Percentiles rank a stretch among this genome's conserved stretches.
Conservation (phyloP, 768 basidiomycete genomes). For the Piloderma croceum region DNA sequence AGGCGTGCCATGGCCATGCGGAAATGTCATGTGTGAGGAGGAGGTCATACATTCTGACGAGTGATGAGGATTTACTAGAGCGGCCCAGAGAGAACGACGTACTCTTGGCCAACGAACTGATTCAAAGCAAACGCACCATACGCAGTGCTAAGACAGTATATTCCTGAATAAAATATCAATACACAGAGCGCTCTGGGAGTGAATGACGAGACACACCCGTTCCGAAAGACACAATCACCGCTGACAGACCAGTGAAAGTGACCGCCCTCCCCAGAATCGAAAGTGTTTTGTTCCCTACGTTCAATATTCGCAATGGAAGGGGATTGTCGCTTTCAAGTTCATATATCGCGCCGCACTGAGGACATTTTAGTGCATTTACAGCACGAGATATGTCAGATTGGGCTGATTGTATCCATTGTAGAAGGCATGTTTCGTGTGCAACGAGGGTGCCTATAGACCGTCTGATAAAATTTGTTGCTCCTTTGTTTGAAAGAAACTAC, state of each 20-base stretch:
- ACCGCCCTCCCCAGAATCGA: slow-evolving; percentile 48
- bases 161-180: slow-evolving; percentile 38
- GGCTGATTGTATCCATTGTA: slow-evolving; percentile 73
- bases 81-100: slow-evolving; percentile 13
- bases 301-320: slow-evolving; percentile 41
- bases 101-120: slow-evolving; percentile 68
- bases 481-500: not conserved
- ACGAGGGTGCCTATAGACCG: slow-evolving; percentile 44
- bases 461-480: not conserved
- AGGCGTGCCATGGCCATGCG: slow-evolving; percentile 75
- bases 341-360: slow-evolving; percentile 66
- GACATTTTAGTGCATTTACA: slow-evolving; percentile 70
- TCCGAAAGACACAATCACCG: slow-evolving; percentile 49
- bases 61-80: not conserved
- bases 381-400: slow-evolving; percentile 51
- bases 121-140: slow-evolving; percentile 72
- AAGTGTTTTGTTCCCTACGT: slow-evolving; percentile 44
- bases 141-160: slow-evolving; percentile 48
- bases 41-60: slow-evolving; percentile 51
- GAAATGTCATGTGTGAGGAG: slow-evolving; percentile 63
- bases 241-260: slow-evolving; percentile 44
- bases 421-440: slow-evolving; percentile 74
- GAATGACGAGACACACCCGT: slow-evolving; percentile 43
- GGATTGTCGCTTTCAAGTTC: slow-evolving; percentile 65
- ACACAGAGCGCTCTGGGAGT: not conserved